Evolutionary conservation across 495 filamentous ascomycete genomes (phyloP).

Genomic region (Penicillium psychrofluorescens): DNA sequence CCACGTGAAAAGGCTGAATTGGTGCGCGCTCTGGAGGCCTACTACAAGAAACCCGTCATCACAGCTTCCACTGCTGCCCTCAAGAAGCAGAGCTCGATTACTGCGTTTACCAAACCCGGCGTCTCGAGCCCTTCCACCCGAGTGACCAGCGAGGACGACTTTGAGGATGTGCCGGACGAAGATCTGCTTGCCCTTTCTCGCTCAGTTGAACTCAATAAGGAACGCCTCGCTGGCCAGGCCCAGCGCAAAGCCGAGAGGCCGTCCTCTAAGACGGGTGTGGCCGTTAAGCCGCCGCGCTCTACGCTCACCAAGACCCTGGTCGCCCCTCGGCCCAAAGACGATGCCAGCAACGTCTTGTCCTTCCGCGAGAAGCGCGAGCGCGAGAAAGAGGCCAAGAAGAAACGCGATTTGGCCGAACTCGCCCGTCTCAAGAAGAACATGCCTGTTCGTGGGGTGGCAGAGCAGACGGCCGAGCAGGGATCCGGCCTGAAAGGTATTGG

Average conservation of each 20-base stretch:
- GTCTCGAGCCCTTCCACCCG: constrained; percentile 24
- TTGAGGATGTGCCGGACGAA: constrained; percentile 36
- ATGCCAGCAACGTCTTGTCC: constrained; percentile 27
- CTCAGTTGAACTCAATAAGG: constrained; percentile 43
- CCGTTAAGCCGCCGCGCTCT: constrained; percentile 2
- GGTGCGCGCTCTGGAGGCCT: constrained; percentile 68
- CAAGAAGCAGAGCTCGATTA: constrained; percentile 61
- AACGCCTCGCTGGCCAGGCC: constrained; percentile 27
- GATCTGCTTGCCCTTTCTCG: constrained; percentile 37
- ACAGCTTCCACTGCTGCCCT: constrained; percentile 38
- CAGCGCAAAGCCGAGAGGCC: constrained; percentile 27
- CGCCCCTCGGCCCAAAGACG: constrained; percentile 25
- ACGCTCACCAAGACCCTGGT: constrained; percentile 18
- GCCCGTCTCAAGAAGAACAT: constrained; percentile 53
- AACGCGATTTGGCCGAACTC: constrained; percentile 58
- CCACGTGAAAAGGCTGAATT: constrained; percentile 75
- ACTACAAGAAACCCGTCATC: constrained; percentile 51
- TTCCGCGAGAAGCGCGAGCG: constrained; percentile 64
- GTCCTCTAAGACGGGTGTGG: constrained; percentile 6
- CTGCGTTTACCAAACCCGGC: constrained; percentile 50
- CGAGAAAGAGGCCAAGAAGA: constrained; percentile 68
- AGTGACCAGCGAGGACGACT: constrained; percentile 34
- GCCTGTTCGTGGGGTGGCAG: constrained; percentile 46
- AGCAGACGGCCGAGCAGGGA: constrained; percentile 61
- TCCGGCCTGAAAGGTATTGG: constrained; percentile 72